A percentile compares a stretch with the other conserved stretches of the same genome.
These are phyloP conservation scores for Tagetes erecta DNA, from an alignment of 129 eudicot genomes.

Conservation along the genomic window DNA sequence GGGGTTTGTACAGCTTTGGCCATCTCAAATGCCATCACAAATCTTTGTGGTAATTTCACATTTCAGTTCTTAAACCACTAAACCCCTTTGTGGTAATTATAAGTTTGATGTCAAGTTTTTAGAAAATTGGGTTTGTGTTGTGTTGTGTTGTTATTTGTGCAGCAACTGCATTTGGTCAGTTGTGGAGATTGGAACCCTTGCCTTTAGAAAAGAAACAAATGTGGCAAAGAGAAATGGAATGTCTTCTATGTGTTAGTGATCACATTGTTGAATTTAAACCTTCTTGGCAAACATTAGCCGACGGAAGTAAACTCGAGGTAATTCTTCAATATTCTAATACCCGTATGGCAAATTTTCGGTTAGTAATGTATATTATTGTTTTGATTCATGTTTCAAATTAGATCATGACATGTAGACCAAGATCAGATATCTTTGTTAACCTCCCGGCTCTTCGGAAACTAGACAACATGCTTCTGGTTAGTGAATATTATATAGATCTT, in stretches of 20 bases:
- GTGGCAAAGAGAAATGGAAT: conserved; percentile 95
- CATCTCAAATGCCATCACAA: conserved; percentile 86
- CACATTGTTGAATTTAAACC: conserved; percentile 89
- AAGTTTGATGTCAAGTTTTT: neutral
- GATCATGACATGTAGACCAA: conserved; percentile 91
- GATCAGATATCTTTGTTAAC: conserved; percentile 74
- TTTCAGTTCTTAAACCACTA: neutral
- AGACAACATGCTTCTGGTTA: conserved; percentile 92
- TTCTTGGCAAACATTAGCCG: conserved; percentile 87
- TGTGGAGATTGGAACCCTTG: conserved; percentile 95
- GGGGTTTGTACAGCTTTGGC: conserved; percentile 93
- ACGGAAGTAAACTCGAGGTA: conserved; percentile 93
- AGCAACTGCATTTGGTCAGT: conserved; percentile 89
- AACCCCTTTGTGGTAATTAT: neutral
- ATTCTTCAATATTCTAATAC: neutral
- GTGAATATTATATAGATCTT: conserved; percentile 19
- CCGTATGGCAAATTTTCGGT: neutral
- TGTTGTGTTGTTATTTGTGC: conserved; percentile 21
- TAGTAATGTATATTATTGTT: neutral
- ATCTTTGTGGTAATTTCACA: conserved; percentile 64
- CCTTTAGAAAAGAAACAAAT: conserved; percentile 68
- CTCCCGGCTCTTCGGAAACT: conserved; percentile 97
- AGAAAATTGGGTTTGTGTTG: neutral
- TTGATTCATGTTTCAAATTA: conserved; percentile 30
- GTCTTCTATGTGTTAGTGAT: conserved; percentile 85